A percentile compares a stretch with the other conserved stretches of the same genome.
phyloP scores from a whole-genome alignment of 148 eudicot species.

The Silene latifolia region DNA sequence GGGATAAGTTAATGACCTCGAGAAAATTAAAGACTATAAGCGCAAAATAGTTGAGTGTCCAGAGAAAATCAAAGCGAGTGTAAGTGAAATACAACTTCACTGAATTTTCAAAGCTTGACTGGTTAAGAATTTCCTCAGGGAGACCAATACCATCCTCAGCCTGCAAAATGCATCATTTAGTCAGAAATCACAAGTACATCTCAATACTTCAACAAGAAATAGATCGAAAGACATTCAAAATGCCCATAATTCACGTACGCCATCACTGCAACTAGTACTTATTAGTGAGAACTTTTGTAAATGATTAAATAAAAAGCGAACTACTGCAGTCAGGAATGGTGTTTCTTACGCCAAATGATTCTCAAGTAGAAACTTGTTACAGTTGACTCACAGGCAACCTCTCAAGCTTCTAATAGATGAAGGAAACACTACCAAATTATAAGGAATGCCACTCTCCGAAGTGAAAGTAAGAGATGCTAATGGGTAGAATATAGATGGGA shows the following conservation, averaged over 20 bases:
- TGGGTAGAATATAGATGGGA: too few species aligned
- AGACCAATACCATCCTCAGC: slow-evolving; percentile 95
- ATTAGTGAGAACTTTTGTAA: too few species aligned
- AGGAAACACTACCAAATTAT: too few species aligned
- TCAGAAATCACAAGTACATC: not conserved
- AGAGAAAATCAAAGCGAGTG: slow-evolving; percentile 58
- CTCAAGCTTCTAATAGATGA: too few species aligned
- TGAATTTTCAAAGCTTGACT: slow-evolving; percentile 55
- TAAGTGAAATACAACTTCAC: slow-evolving; percentile 70
- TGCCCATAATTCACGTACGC: not conserved
- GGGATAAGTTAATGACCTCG: slow-evolving; percentile 48
- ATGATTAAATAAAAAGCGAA: not conserved
- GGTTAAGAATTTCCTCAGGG: slow-evolving; percentile 84
- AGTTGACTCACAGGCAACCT: too few species aligned
- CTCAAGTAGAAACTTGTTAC: too few species aligned
- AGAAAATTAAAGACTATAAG: slow-evolving; percentile 62
- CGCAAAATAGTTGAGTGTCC: slow-evolving; percentile 81
- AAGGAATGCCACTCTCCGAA: too few species aligned
- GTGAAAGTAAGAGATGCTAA: too few species aligned
- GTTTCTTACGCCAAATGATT: not conserved
- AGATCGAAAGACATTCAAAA: not conserved
- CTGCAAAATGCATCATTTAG: slow-evolving; percentile 44
- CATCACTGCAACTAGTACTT: not conserved
- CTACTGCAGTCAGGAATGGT: not conserved
- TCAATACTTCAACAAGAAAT: not conserved